Evolutionary conservation across 2,329 filamentous ascomycete species (phyloP), one percentile per base, ranked within the genome.

Genomic region (Eurotiales sp.): DNA sequence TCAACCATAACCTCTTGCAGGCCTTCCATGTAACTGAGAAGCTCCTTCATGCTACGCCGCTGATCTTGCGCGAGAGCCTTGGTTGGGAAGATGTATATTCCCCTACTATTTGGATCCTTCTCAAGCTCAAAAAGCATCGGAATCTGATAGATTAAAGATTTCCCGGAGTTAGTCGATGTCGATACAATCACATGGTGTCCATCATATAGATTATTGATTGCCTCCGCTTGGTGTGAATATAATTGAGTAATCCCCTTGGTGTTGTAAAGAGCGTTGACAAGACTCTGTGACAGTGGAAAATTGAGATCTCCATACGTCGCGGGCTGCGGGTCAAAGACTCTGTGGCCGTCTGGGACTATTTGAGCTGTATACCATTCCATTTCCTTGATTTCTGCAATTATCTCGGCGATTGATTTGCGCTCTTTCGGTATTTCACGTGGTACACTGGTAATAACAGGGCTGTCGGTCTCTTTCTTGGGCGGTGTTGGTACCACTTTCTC

Each of bases 61-160:
- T 99, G 93, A 68, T 99, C 93, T 66, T 99, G 93, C 0, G 93
- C 92, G 14, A 99, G 73, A 1, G 93, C 93, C 71, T 99, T 99
- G 0, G 93, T 99, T 0, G 93, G 93, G 55, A 99, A 99, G 30
- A 99, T 96, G 66, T 96, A 97, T 85, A 99, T 90, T 2, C 93
- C 93, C 60, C 93, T 79, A 8, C 88, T 88, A 51, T 85, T 77
- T 2, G 70, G 73, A 61, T 97, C 87, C 47, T 82, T 76, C 67
- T 99, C 92, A 2, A 99, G 74, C 45, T 89, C 87, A 64, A 95
- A 84, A 10, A 99, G 73, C 40, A 99, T 90, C 0, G 93, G 93
- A 14, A 99, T 80, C 63, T 99, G 93, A 64, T 97, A 99, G 55
- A 99, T 96, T n/a, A 99, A 74, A 5, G 90, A 96, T 69, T 99